Percentiles rank a stretch among this genome's conserved stretches.
Conservation (phyloP, 768 basidiomycete species). For the Macrolepiota albuminosa region DNA sequence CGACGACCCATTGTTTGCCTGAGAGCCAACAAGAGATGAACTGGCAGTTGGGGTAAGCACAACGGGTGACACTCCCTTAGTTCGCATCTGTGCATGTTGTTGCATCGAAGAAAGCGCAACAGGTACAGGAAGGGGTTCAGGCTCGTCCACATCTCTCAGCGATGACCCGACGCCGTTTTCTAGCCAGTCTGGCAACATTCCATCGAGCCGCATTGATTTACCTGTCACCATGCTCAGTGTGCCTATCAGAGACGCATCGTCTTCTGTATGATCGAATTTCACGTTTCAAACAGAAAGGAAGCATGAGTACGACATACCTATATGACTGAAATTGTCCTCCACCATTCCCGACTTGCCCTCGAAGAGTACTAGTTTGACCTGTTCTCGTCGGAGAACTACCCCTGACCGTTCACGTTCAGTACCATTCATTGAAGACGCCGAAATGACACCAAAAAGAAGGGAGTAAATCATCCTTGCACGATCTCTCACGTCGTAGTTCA, state of each 20-base stretch:
- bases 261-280: constrained; percentile 20
- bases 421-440: constrained; percentile 27
- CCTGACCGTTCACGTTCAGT: constrained; percentile 48
- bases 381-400: constrained; percentile 78
- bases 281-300: neutral
- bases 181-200: constrained; percentile 76
- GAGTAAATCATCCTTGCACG: constrained; percentile 75
- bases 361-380: constrained; percentile 75
- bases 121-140: constrained; percentile 31
- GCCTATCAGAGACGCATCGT: constrained; percentile 49
- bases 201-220: constrained; percentile 46
- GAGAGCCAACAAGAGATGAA: constrained; percentile 39
- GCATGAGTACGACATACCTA: constrained; percentile 21
- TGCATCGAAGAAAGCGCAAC: constrained; percentile 36
- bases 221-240: constrained; percentile 61
- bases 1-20: constrained; percentile 26
- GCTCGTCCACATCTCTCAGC: constrained; percentile 66
- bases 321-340: constrained; percentile 32
- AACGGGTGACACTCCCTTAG: constrained; percentile 37
- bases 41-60: constrained; percentile 52
- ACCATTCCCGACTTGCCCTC: constrained; percentile 58
- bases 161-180: constrained; percentile 79
- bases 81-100: constrained; percentile 6
- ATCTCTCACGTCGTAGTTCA: constrained; percentile 87
- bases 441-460: constrained; percentile 53